Evolutionary conservation across 345 rosid genomes (phyloP), one percentile per base, ranked within the genome.

Genomic region (Citrus cavaleriei): DNA sequence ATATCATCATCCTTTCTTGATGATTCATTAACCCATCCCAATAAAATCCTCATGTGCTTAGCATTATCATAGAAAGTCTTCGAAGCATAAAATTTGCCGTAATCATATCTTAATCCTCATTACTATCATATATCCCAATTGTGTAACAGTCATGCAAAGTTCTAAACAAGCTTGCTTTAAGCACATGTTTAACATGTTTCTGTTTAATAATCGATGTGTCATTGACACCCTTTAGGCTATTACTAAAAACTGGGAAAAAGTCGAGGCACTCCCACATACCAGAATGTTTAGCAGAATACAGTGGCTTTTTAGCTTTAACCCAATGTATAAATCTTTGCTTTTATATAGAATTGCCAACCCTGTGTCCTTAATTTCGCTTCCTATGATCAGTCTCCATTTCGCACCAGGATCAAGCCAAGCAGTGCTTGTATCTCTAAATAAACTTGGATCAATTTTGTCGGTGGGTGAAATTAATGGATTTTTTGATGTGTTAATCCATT

Each of bases 181-280:
- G 37, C 37, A 34, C 37, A 34, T 34, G 35, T 34, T 34, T 34
- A 34, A 34, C 35, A 5, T 37, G 49, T 42, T 42, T 46, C 12
- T 7, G 5, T 21, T 84, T 64, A 3, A 14, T 1, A 8, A 65
- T 74, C 2, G 90, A 87, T 19, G 84, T 72, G 54, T 89, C 91
- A 10, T 42, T 83, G 61, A 86, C 71, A 14, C 92, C 93, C 0
- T 34, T 62, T 25, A 70, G 38, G 10, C 72, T 49, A 5, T 66
- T 25, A 1, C 34, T 10, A 0, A 82, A 58, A 25, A 89, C 91
- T 0, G 91, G 91, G 46, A 63, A 91, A 61, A 91, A 91, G 81
- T 91, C 91, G 0, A 90, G 90, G 77, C 93, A 90, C 73, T 88
- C 90, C 89, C 87, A 90, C 91, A 87, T 90, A 2, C 88, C 92